Conservation (phyloP, 2,329 filamentous ascomycete genomes). For the Rhexocercosporidium sp. region DNA sequence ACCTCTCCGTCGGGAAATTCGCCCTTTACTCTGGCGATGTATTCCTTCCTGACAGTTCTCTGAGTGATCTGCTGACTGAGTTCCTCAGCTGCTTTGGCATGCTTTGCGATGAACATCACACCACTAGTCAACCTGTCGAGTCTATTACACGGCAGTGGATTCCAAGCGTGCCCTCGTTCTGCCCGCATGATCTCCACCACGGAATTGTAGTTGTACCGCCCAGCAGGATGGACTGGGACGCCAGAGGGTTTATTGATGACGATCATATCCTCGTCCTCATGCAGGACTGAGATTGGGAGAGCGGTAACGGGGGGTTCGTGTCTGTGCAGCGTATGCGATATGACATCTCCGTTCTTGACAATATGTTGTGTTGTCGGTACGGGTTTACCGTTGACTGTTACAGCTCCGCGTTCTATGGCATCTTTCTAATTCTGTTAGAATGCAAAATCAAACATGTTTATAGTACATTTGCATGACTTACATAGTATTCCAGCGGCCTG, state of each 20-base stretch:
- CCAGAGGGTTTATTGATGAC: constrained; percentile 97
- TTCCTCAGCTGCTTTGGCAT: constrained; percentile 76
- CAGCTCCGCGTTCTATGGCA: constrained; percentile 80
- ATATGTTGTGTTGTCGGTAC: constrained; percentile 69
- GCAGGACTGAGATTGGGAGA: constrained; percentile 78
- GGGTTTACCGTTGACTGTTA: constrained; percentile 78
- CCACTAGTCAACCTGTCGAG: constrained; percentile 92
- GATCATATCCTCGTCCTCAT: constrained; percentile 91
- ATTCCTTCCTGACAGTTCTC: constrained; percentile 91
- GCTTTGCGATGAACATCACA: constrained; percentile 97
- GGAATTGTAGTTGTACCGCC: constrained; percentile 94
- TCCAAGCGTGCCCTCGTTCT: constrained; percentile 63
- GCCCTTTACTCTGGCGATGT: constrained; percentile 88
- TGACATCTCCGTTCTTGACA: constrained; percentile 86
- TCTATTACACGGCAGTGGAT: constrained; percentile 81
- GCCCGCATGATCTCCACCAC: constrained; percentile 91
- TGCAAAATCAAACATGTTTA: not conserved
- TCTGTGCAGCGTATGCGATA: constrained; percentile 92
- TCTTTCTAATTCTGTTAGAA: constrained; percentile 55
- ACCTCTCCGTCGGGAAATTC: constrained; percentile 91
- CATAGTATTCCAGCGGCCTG: constrained; percentile 84
- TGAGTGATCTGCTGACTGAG: constrained; percentile 78
- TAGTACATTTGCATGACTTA: constrained; percentile 48
- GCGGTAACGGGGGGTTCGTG: constrained; percentile 93
- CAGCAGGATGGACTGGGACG: constrained; percentile 92